Percentiles rank a stretch among this genome's conserved stretches.
Evolutionary conservation across 2,329 filamentous ascomycete species (phyloP).

Genomic region (Pseudogymnoascus sp.): DNA sequence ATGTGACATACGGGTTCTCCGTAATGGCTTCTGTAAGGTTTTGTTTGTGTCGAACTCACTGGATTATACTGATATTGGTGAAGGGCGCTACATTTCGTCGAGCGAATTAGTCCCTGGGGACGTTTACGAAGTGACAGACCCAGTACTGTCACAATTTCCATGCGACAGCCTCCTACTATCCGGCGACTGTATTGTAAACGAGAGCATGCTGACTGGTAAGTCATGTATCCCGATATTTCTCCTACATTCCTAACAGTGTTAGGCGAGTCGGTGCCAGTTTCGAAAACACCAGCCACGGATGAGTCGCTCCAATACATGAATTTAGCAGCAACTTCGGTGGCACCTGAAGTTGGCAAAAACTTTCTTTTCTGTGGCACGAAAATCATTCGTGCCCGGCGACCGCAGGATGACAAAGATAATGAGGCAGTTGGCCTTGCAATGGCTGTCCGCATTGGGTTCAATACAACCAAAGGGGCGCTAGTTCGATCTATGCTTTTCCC

Average conservation of each 20-base stretch:
- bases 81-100: slow-evolving; percentile 77
- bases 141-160: slow-evolving; percentile 77
- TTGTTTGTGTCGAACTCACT: slow-evolving; percentile 10
- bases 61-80: not conserved
- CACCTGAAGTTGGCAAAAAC: slow-evolving; percentile 75
- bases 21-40: slow-evolving; percentile 80
- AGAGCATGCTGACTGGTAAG: slow-evolving; percentile 87
- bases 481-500: slow-evolving; percentile 98
- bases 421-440: slow-evolving; percentile 88
- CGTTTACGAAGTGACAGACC: slow-evolving; percentile 94
- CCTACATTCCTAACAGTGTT: slow-evolving; percentile 16
- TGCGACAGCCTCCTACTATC: slow-evolving; percentile 86
- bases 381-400: slow-evolving; percentile 81
- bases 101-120: slow-evolving; percentile 89
- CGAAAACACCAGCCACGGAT: slow-evolving; percentile 78
- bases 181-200: slow-evolving; percentile 96
- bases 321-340: slow-evolving; percentile 71
- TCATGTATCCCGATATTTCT: not conserved
- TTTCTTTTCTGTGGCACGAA: slow-evolving; percentile 95
- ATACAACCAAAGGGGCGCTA: slow-evolving; percentile 91
- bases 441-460: slow-evolving; percentile 90
- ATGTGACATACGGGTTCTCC: slow-evolving; percentile 86
- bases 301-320: slow-evolving; percentile 71
- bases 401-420: slow-evolving; percentile 76
- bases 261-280: slow-evolving; percentile 94